Percentiles rank a stretch among this genome's conserved stretches.
Evolutionary conservation across 768 basidiomycete species (phyloP).

Genomic region (Amanita fuliginea): DNA sequence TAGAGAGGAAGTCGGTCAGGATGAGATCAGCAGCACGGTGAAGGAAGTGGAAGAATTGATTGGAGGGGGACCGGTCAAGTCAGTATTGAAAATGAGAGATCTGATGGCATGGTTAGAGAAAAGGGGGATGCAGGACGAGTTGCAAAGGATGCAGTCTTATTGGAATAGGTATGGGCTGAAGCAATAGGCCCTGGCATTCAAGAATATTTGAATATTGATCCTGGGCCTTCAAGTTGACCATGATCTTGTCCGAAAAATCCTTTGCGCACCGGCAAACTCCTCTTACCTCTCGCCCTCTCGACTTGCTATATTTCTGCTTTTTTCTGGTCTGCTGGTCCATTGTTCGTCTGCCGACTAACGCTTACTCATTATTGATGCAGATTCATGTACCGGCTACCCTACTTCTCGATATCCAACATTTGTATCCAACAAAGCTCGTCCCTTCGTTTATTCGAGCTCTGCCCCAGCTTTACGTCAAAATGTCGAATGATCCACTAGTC

Average conservation of each 20-base stretch:
- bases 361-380: constrained; percentile 13
- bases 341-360: not conserved
- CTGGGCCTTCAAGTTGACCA: no score
- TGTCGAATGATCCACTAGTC: constrained; percentile 61
- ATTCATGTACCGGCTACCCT: constrained; percentile 63
- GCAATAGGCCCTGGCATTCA: no score
- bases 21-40: constrained; percentile 60
- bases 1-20: constrained; percentile 73
- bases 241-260: constrained; percentile 17
- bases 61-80: constrained; percentile 59
- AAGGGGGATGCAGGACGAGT: constrained; percentile 51
- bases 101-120: constrained; percentile 73
- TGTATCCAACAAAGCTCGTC: constrained; percentile 44
- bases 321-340: constrained; percentile 30
- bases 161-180: constrained; percentile 62
- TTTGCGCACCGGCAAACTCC: constrained; percentile 15
- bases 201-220: no score
- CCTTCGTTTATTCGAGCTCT: constrained; percentile 36
- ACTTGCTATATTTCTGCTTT: constrained; percentile 61
- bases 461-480: constrained; percentile 36
- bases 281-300: constrained; percentile 46
- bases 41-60: constrained; percentile 71
- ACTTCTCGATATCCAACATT: constrained; percentile 56
- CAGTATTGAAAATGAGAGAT: constrained; percentile 80
- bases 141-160: constrained; percentile 69